Conservation (phyloP, 371 early-diverging fungal species). For the Amoeboaphelidium protococcarum region DNA sequence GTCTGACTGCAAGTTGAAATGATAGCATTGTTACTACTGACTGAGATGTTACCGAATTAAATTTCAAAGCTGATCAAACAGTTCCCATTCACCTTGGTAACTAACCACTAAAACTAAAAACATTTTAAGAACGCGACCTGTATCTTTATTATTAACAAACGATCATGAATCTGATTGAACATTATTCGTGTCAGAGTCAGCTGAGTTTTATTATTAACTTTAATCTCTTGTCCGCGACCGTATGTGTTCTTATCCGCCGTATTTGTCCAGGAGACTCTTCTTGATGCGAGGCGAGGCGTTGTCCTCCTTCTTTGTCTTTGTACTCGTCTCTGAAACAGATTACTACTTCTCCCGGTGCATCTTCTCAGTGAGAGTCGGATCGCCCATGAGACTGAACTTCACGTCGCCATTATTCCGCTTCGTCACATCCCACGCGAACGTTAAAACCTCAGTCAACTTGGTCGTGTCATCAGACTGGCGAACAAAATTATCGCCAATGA, state of each 20-base stretch:
- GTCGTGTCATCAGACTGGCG: slow-evolving; percentile 50
- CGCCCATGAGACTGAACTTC: slow-evolving; percentile 75
- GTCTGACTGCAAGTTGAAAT: too few species aligned
- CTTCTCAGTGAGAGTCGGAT: slow-evolving; percentile 77
- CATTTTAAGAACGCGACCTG: too few species aligned
- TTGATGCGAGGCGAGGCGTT: not conserved
- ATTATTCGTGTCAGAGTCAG: too few species aligned
- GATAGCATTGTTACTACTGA: too few species aligned
- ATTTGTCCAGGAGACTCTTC: slow-evolving; percentile 42
- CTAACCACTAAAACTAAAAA: too few species aligned
- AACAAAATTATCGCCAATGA: slow-evolving; percentile 76
- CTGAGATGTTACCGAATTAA: too few species aligned
- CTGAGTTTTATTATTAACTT: too few species aligned
- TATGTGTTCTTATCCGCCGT: slow-evolving; percentile 91
- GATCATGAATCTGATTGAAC: too few species aligned
- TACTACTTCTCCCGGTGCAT: slow-evolving; percentile 48
- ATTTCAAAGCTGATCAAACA: too few species aligned
- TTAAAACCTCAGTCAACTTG: slow-evolving; percentile 49
- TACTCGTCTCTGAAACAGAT: slow-evolving; percentile 27
- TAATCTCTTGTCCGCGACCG: too few species aligned
- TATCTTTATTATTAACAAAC: too few species aligned
- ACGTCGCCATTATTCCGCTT: slow-evolving; percentile 36
- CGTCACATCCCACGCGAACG: slow-evolving; percentile 77
- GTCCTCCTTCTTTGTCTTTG: not conserved
- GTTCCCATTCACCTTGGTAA: too few species aligned